Percentiles rank a stretch among this genome's conserved stretches.
Conservation (phyloP, 352 stramenopile genomes). For the Pythium phragmiticola region DNA sequence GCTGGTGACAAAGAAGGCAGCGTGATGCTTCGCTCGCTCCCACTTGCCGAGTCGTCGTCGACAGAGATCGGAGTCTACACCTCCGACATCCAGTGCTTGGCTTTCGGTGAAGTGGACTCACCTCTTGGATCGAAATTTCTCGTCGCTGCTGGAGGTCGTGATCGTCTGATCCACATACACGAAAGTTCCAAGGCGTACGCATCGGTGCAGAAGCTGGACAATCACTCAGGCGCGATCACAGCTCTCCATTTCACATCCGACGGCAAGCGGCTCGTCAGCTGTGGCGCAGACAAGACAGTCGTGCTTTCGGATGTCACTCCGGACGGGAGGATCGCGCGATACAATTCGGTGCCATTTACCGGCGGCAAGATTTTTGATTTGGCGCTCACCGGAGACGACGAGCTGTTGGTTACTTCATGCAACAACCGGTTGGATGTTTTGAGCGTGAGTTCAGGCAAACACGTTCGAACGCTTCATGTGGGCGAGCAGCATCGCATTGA, state of each 20-base stretch:
- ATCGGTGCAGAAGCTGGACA: constrained; percentile 62
- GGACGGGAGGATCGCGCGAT: constrained; percentile 38
- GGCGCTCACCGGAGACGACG: constrained; percentile 64
- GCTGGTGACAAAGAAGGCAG: constrained; percentile 72
- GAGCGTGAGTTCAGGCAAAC: constrained; percentile 57
- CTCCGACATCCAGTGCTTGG: constrained; percentile 73
- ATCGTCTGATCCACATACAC: constrained; percentile 83
- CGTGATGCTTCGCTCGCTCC: constrained; percentile 53
- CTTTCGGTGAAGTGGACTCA: constrained; percentile 34
- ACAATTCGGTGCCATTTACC: constrained; percentile 50
- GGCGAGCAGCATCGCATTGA: constrained; percentile 74
- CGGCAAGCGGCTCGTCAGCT: constrained; percentile 63
- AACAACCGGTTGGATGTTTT: constrained; percentile 86
- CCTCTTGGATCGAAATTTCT: constrained; percentile 24
- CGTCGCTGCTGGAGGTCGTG: constrained; percentile 74
- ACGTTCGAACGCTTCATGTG: constrained; percentile 54
- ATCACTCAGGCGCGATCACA: constrained; percentile 72
- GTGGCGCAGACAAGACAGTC: constrained; percentile 70
- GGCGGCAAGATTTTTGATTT: constrained; percentile 82
- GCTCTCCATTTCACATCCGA: constrained; percentile 68
- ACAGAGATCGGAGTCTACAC: constrained; percentile 56
- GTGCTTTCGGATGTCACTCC: constrained; percentile 48
- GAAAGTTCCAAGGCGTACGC: constrained; percentile 43
- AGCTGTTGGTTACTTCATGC: constrained; percentile 63
- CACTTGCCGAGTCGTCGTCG: constrained; percentile 27